phyloP scores from a whole-genome alignment of 2,329 filamentous ascomycete species.

The Alternaria brassicicola region DNA sequence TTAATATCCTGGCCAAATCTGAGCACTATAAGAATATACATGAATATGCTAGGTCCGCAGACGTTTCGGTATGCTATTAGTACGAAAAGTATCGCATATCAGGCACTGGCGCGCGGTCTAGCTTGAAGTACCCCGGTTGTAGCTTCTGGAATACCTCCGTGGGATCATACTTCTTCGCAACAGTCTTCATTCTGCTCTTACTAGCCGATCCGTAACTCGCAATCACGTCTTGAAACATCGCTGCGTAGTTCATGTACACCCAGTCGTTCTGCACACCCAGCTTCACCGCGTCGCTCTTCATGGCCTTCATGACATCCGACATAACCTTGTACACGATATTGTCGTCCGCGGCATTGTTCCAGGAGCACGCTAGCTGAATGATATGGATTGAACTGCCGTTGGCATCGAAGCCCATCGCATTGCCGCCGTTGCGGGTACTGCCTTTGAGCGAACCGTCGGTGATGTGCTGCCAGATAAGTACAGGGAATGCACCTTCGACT shows the following conservation, averaged over 20 bases:
- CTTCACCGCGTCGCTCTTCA: constrained; percentile 12
- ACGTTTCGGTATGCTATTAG: background rate
- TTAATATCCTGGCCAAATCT: too few relatives aligned
- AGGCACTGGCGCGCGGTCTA: constrained; percentile 25
- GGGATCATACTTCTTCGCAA: constrained; percentile 52
- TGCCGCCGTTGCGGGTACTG: constrained; percentile 30
- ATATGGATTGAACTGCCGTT: constrained; percentile 24
- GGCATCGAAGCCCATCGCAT: constrained; percentile 25
- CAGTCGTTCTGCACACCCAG: constrained; percentile 32
- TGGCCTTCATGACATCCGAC: constrained; percentile 13
- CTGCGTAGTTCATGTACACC: constrained; percentile 58
- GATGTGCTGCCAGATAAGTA: constrained; percentile 24
- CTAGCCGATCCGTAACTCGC: constrained; percentile 48
- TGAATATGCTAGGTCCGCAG: background rate
- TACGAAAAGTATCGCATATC: constrained; percentile 4
- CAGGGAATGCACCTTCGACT: constrained; percentile 13
- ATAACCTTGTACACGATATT: constrained; percentile 17
- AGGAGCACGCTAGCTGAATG: constrained; percentile 25
- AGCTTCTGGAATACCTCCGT: constrained; percentile 49
- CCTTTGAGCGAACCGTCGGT: constrained; percentile 20
- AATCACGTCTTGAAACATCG: constrained; percentile 52
- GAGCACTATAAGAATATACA: too few relatives aligned
- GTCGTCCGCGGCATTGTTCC: constrained; percentile 25
- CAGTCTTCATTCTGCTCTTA: constrained; percentile 37
- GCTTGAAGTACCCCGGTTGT: constrained; percentile 54